Evolutionary conservation across 164 flowering plant species (phyloP).

Genomic region (Tinospora cordifolia): DNA sequence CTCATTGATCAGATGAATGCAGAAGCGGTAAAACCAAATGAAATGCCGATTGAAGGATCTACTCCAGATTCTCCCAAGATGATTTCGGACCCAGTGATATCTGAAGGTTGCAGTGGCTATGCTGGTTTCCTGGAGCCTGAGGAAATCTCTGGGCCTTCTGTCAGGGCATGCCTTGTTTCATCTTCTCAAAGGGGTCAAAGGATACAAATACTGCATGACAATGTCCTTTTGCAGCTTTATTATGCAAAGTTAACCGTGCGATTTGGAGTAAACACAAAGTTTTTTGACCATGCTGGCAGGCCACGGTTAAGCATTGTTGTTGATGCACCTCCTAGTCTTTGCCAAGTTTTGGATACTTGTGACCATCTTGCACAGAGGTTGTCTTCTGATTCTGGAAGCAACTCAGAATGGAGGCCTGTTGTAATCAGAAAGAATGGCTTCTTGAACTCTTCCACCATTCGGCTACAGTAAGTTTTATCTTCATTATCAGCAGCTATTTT

Average conservation of each 20-base stretch:
- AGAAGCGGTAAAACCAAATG: conserved; percentile 26
- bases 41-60: conserved; percentile 31
- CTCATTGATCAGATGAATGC: conserved; percentile 34
- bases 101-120: conserved; percentile 32
- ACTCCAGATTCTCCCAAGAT: conserved; percentile 21
- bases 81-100: conserved; percentile 11
- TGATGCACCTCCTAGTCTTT: conserved; percentile 45
- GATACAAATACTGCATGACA: conserved; percentile 46
- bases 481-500: not conserved
- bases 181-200: conserved; percentile 37
- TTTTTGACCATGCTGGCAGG: conserved; percentile 62
- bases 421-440: conserved; percentile 54
- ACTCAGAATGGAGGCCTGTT: conserved; percentile 75
- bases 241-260: conserved; percentile 51
- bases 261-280: conserved; percentile 69
- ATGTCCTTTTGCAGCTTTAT: conserved; percentile 38
- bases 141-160: conserved; percentile 46
- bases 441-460: conserved; percentile 48
- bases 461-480: conserved; percentile 63
- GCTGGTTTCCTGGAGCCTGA: conserved; percentile 49
- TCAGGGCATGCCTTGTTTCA: conserved; percentile 44
- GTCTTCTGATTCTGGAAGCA: conserved; percentile 56
- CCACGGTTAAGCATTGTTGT: conserved; percentile 74
- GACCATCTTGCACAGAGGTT: conserved; percentile 46
- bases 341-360: conserved; percentile 59